A percentile compares a stretch with the other conserved stretches of the same genome.
These are phyloP conservation scores for Sherardia arvensis DNA, from an alignment of 257 asterid species.

Conservation along the genomic window DNA sequence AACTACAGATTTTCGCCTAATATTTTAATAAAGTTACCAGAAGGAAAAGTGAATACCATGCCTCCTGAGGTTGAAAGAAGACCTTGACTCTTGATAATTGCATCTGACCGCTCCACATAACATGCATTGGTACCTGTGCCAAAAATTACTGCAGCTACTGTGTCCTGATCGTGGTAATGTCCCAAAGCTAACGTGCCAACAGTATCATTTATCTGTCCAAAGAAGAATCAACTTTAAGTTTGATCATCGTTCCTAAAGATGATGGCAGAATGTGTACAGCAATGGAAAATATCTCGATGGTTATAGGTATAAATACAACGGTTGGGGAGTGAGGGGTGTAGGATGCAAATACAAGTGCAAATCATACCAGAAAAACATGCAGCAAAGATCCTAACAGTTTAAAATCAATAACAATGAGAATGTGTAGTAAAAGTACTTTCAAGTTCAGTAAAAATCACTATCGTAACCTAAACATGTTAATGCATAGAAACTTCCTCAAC, in stretches of 20 bases:
- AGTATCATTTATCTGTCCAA: constrained; percentile 63
- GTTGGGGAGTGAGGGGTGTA: not conserved
- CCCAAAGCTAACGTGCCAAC: constrained; percentile 85
- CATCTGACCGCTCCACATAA: constrained; percentile 78
- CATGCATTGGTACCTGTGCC: constrained; percentile 98
- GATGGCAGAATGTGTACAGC: not conserved
- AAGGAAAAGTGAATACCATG: constrained; percentile 42
- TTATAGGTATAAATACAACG: not conserved
- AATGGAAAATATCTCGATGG: not conserved
- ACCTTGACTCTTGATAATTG: constrained; percentile 82
- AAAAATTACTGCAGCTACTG: constrained; percentile 71
- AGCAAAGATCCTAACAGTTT: not conserved
- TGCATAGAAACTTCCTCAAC: not conserved
- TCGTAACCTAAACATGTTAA: not conserved
- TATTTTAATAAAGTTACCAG: not conserved
- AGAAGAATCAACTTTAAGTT: constrained; percentile 1
- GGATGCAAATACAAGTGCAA: not conserved
- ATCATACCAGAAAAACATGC: not conserved
- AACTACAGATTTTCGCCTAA: not conserved
- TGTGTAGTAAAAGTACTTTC: not conserved
- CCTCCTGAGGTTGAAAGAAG: constrained; percentile 52
- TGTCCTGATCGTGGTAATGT: constrained; percentile 72
- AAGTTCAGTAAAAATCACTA: not conserved
- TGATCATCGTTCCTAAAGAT: not conserved
- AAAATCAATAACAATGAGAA: not conserved